Conservation (phyloP, 2,329 filamentous ascomycete genomes). For the Lecanoromycetidae sp. region DNA sequence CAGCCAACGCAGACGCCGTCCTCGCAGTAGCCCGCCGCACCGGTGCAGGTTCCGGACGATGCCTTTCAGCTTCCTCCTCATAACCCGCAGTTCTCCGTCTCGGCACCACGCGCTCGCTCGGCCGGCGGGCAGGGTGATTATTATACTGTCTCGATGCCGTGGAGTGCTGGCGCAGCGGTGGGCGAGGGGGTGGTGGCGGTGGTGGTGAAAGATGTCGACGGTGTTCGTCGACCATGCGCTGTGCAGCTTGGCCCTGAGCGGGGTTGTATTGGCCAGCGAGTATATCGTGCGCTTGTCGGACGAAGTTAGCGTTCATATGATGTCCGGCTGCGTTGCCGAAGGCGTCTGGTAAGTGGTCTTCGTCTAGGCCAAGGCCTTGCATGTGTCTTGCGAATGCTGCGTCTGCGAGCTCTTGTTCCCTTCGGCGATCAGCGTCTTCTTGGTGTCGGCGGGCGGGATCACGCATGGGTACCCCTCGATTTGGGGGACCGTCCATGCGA, state of each 20-base stretch:
- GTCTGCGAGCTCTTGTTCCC: slow-evolving; percentile 38
- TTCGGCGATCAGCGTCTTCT: slow-evolving; percentile 37
- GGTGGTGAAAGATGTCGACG: background rate
- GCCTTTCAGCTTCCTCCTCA: slow-evolving; percentile 13
- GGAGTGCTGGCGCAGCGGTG: background rate
- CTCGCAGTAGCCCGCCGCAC: background rate
- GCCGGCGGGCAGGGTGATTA: background rate
- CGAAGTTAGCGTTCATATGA: background rate
- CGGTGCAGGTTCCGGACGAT: background rate
- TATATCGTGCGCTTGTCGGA: background rate
- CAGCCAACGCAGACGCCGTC: slow-evolving; percentile 23
- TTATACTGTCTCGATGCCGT: slow-evolving; percentile 2
- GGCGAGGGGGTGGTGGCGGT: background rate
- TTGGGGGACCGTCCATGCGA: no score
- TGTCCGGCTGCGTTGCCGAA: slow-evolving; percentile 2
- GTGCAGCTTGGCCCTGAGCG: slow-evolving; percentile 28
- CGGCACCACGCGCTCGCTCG: slow-evolving; percentile 10
- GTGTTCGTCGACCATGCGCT: slow-evolving; percentile 34
- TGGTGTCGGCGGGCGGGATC: slow-evolving; percentile 27
- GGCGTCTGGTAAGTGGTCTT: slow-evolving; percentile 1
- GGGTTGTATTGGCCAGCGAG: background rate
- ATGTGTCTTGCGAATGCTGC: slow-evolving; percentile 41
- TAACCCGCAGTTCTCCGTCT: background rate
- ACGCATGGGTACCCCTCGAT: slow-evolving; percentile 22
- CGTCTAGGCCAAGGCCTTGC: slow-evolving; percentile 30